These are phyloP conservation scores for Lasiosphaeriaceae sp. DNA, from an alignment of 495 filamentous ascomycete species.

Conservation along the genomic window DNA sequence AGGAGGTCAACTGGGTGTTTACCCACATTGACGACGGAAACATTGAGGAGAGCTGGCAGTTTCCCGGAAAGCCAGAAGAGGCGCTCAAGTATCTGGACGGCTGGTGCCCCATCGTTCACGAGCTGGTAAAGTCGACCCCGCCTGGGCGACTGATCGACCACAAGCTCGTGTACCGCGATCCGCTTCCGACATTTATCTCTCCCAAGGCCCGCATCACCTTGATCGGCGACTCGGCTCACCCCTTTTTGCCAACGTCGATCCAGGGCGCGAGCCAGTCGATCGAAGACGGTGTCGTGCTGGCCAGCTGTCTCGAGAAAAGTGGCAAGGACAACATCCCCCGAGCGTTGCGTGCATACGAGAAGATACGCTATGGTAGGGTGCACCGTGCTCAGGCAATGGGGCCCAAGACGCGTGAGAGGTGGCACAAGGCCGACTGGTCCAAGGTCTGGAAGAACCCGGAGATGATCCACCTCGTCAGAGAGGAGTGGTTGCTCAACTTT, in stretches of 20 bases:
- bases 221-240: constrained; percentile 69
- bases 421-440: constrained; percentile 59
- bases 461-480: constrained; percentile 50
- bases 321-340: constrained; percentile 37
- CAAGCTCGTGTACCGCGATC: constrained; percentile 70
- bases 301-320: constrained; percentile 53
- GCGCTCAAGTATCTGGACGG: constrained; percentile 55
- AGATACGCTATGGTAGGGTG: constrained; percentile 51
- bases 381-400: constrained; percentile 56
- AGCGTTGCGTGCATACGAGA: constrained; percentile 45
- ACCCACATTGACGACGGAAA: constrained; percentile 51
- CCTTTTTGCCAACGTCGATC: constrained; percentile 68
- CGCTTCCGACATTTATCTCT: constrained; percentile 62
- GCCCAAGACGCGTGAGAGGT: constrained; percentile 53
- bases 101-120: constrained; percentile 61
- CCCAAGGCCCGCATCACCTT: constrained; percentile 54
- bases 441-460: constrained; percentile 56
- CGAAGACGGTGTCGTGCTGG: constrained; percentile 67
- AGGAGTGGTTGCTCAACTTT: constrained; percentile 58
- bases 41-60: constrained; percentile 61
- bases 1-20: constrained; percentile 67
- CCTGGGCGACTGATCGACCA: constrained; percentile 59
- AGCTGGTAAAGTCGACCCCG: constrained; percentile 58
- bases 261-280: constrained; percentile 69
- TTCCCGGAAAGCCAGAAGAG: constrained; percentile 57